Conservation (phyloP, 257 asterid species). For the Coffea canephora region DNA sequence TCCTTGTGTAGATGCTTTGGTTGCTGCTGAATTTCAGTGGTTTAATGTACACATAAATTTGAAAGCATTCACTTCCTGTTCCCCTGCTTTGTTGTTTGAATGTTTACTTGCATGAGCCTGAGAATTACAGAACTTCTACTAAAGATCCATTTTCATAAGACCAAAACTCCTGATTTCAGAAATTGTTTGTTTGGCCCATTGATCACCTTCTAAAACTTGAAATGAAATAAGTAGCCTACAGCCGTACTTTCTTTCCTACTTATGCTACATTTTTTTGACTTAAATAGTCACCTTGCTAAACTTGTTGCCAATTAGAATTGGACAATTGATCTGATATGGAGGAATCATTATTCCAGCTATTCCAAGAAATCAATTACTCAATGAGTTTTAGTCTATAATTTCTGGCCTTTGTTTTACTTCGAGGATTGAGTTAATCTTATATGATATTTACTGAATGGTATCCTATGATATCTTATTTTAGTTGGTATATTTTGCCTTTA, state of each 20-base stretch:
- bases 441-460: too few relatives aligned
- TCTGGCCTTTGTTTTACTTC: not conserved
- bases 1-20: not conserved
- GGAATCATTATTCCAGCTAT: not conserved
- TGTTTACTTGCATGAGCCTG: not conserved
- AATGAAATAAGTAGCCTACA: not conserved
- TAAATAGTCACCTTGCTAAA: not conserved
- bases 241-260: not conserved
- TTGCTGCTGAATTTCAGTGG: not conserved
- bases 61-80: not conserved
- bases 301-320: not conserved
- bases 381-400: not conserved
- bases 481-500: not conserved
- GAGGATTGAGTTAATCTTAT: not conserved
- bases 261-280: not conserved
- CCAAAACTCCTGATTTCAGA: not conserved
- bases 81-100: not conserved
- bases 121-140: not conserved
- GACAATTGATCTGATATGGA: not conserved
- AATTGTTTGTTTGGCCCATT: not conserved
- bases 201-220: not conserved
- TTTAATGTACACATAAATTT: too few relatives aligned
- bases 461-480: not conserved
- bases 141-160: not conserved
- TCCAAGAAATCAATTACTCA: not conserved